Evolutionary conservation across 176 grass and related monocot genomes (phyloP), one percentile per base, ranked within the genome.

Genomic region (Raddia guianensis): DNA sequence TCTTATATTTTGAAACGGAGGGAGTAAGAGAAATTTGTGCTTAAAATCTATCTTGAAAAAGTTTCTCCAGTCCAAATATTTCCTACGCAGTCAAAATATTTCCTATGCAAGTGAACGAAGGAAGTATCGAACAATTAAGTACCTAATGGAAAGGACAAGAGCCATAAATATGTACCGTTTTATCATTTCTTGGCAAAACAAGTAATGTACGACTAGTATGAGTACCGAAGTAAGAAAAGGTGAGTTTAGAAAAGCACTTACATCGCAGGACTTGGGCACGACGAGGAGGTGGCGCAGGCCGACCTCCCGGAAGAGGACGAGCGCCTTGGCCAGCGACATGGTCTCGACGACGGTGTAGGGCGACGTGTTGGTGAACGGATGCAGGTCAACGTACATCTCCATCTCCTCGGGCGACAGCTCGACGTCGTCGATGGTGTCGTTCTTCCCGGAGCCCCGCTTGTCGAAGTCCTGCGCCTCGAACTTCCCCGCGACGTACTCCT

Each of bases 371-470:
- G 86, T 87, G 77, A 98, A 94, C 0, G 95, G 92, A 84, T 98
- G 92, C 68, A 98, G 86, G 86, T 98, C 95, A 0, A 98, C 78
- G 76, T 89, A 98, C 95, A 98, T 98, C 54, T 93, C 92, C 95
- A 98, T 93, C 88, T 98, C 95, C 72, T 98, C 95, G 55, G 80
- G 74, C 14, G 90, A 91, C 9, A 95, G 33, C 49, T 87, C 47
- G 46, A 95, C 81, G 13, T 83, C 86, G 82, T 63, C 78, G 12
- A 98, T 84, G 6, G 65, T 63, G 67, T 89, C 92, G 16, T 92
- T 86, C 80, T 98, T 98, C 34, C 95, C 95, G 10, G 92, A 95
- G 2, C 90, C 90, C 2, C 92, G 83, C 86, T 98, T 98, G 47
- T 92, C 88, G 13, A 98, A 94, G 72, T 98, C 92, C 83, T 90